phyloP scores from a whole-genome alignment of 163 green algal species.

The Prototheca wickerhamii region DNA sequence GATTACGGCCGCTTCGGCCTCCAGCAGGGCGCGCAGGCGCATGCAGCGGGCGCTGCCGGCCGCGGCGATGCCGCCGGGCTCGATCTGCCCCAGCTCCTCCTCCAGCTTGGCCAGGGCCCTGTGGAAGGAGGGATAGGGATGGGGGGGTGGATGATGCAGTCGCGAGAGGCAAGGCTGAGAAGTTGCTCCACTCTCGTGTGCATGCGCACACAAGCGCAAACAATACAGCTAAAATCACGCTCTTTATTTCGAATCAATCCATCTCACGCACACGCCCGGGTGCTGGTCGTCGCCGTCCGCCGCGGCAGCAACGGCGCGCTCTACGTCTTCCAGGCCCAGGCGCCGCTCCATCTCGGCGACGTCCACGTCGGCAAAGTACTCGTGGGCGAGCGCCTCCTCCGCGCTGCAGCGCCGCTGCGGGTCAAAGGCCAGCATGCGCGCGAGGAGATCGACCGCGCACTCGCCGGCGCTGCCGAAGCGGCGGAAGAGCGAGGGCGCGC shows the following conservation, averaged over 20 bases:
- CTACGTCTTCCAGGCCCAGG: neutral
- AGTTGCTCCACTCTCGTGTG: too few species aligned
- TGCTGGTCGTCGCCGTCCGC: neutral
- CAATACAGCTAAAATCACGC: neutral
- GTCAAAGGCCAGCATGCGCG: constrained; percentile 78
- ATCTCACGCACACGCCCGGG: neutral
- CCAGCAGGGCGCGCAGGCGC: constrained; percentile 41
- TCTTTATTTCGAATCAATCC: neutral
- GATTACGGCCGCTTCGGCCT: constrained; percentile 31
- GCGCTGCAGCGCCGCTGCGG: constrained; percentile 45
- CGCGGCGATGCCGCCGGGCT: neutral
- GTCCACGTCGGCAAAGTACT: constrained; percentile 58
- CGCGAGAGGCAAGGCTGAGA: too few species aligned
- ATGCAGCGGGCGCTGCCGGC: constrained; percentile 7
- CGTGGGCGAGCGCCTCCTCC: constrained; percentile 69
- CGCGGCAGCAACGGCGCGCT: neutral
- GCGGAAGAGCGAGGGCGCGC: constrained; percentile 49
- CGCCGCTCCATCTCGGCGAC: neutral
- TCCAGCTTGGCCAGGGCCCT: constrained; percentile 64
- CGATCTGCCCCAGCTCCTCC: constrained; percentile 43
- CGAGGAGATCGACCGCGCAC: constrained; percentile 68
- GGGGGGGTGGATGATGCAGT: too few species aligned
- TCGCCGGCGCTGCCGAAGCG: constrained; percentile 65
- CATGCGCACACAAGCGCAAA: constrained; percentile 29
- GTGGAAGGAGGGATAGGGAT: too few species aligned